Conservation (phyloP, 140 eudicot genomes). For the Bidens hawaiensis region DNA sequence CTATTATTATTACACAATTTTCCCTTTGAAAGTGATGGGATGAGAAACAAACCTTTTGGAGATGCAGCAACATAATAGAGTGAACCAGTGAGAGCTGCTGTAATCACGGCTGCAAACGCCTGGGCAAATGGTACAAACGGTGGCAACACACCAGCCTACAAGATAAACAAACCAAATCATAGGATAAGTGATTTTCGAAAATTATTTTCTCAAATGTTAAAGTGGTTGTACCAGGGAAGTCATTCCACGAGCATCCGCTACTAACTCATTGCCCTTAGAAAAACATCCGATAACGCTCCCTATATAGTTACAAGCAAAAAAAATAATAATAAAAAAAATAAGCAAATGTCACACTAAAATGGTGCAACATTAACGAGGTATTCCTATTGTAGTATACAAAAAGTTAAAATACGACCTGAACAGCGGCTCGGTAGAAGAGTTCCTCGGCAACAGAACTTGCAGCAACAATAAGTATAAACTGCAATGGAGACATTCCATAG, state of each 20-base stretch:
- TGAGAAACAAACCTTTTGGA: constrained; percentile 60
- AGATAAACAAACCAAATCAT: background rate
- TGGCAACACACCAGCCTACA: constrained; percentile 84
- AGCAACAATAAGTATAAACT: constrained; percentile 86
- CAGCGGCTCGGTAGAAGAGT: constrained; percentile 95
- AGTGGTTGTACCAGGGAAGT: constrained; percentile 57
- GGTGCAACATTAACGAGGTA: constrained; percentile 14
- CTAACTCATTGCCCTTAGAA: constrained; percentile 60
- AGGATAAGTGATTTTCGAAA: background rate
- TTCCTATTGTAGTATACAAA: background rate
- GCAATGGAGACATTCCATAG: constrained; percentile 99
- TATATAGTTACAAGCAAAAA: constrained; percentile 16
- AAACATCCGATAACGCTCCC: constrained; percentile 79
- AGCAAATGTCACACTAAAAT: background rate
- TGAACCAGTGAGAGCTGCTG: constrained; percentile 93
- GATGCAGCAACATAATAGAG: constrained; percentile 90
- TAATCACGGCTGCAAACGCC: constrained; percentile 93
- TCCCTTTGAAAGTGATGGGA: background rate
- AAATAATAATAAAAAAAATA: too few species aligned
- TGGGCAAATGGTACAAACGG: constrained; percentile 96
- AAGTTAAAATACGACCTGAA: constrained; percentile 46
- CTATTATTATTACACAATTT: background rate
- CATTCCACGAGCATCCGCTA: constrained; percentile 67
- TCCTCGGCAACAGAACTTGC: constrained; percentile 99
- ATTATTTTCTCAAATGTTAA: background rate